Base-by-base conservation (phyloP, 352 stramenopile species). In the Phytophthora pinifolia region DNA sequence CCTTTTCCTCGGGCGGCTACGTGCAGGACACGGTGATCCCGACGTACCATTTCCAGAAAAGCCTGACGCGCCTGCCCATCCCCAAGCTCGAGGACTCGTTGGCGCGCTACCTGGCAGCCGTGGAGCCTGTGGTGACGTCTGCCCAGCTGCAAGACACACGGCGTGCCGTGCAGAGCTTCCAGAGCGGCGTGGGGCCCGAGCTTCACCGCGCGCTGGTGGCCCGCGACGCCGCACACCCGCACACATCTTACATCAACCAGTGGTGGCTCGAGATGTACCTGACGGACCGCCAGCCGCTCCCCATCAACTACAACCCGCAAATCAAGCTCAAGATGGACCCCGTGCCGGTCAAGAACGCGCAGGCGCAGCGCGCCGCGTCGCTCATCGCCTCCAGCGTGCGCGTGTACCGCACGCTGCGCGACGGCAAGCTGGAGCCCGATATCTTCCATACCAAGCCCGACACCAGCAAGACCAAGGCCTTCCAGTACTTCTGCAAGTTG, bases 201-300 rank as follows among this genome's bases (percentile, higher is more conserved):
- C 71, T 96, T 15, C 88, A 96, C 38, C 65, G 67, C 9, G 82
- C 83, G 52, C 70, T 97, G 30, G 58, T 96, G 17, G 80, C 68
- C 6, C 72, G 82, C 20, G 88, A 97, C 62, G 76, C 83, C 5
- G 74, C 74, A 34, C 79, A 96, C 66, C 75, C 71, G 54, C 76
- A 96, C 70, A 96, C 89, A 67, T 94, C 80, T 56, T 97, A 96
- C 67, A 96, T 96, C 62, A 95, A 96, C 73, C 75, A 94, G 55
- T 96, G 88, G 85, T 97, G 89, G 89, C 85, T 93, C 27, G 88
- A 97, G 49, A 96, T 96, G 89, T 97, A 97, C 70, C 58, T 97
- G 35, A 76, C 46, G 15, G 86, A 96, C 65, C 88, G 89, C 17
- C 79, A 91, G 60, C 76, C 89, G 41, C 63, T 97, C 36, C 79